Evolutionary conservation across 2,329 filamentous ascomycete genomes (phyloP), one percentile per base, ranked within the genome.

Genomic region (Ampelomyces quisqualis): DNA sequence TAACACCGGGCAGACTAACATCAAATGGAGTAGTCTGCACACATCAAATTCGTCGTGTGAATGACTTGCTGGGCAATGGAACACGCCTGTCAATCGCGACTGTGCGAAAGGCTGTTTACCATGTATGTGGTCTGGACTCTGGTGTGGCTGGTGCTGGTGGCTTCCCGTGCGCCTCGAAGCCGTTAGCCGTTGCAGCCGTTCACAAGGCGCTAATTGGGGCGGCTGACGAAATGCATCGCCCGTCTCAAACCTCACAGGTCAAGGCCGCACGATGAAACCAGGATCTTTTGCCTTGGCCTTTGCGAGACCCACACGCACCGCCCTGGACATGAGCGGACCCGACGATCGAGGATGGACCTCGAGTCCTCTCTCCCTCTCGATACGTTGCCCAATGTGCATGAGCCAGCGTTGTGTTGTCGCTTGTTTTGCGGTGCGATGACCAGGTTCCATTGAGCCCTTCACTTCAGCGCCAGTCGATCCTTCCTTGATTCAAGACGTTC

Each of bases 151-250:
- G 26, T 38, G 22, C 38, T 42, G 40, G 38, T 40, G 34, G 33
- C 22, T 44, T 22, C 26, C 5, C 6, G 15, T 31, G 18, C 11
- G 17, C 18, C 23, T 33, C 21, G 26, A 24, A 31, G 30, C 20
- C 39, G 33, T 10, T 17, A 38, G 43, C 51, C 48, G 48, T 45
- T 45, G 13, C 13, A 45, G 23, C 50, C 50, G 40, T 19, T 23
- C 11, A 4, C 6, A 13, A 14, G 21, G 24, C 43, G 44, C 47
- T 38, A 43, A 41, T 24, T 30, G 27, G 37, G 48, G 45, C 38
- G 51, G 48, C 45, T 17, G 13, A 34, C 41, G 43, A 29, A 33
- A 35, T 40, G 40, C 37, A 18, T 38, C 40, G n/a, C 51, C 40
- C 42, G 20, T 46, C 38, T 45, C 43, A 47, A 43, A 39, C 43